Conservation (phyloP, 768 basidiomycete species). For the Phaffia australis region DNA sequence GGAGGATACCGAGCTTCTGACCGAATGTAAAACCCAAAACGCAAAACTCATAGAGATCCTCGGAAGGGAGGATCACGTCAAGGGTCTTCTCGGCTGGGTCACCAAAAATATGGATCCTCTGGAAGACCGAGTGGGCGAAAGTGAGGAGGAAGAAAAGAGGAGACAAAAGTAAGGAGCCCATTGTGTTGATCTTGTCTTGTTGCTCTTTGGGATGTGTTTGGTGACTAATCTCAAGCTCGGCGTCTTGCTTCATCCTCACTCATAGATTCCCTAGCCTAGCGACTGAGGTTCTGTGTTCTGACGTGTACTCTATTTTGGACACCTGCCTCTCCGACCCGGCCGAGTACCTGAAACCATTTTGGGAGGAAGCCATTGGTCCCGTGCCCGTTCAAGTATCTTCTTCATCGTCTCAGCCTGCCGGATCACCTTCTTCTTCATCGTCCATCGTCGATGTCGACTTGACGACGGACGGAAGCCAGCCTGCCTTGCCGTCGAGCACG, state of each 20-base stretch:
- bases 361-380: constrained; percentile 54
- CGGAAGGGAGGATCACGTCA: constrained; percentile 65
- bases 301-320: constrained; percentile 89
- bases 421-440: background rate
- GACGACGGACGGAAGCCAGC: background rate
- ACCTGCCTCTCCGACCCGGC: constrained; percentile 64
- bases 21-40: constrained; percentile 93
- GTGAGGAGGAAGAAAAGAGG: constrained; percentile 66
- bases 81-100: constrained; percentile 71
- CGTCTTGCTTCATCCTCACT: background rate
- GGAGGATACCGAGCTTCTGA: constrained; percentile 84
- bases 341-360: constrained; percentile 72
- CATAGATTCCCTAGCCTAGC: constrained; percentile 79
- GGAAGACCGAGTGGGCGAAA: constrained; percentile 51
- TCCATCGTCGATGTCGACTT: constrained; percentile 2
- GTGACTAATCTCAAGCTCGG: background rate
- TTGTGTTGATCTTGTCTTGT: background rate
- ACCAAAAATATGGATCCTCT: constrained; percentile 6
- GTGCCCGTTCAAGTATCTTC: background rate
- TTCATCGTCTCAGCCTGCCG: background rate
- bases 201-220: background rate
- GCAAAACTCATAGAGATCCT: constrained; percentile 79
- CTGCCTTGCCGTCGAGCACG: background rate
- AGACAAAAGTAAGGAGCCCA: constrained; percentile 60
- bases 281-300: constrained; percentile 89